Base-by-base conservation (phyloP, 225 moss, liverwort and hornwort species). In the Polytrichum commune region DNA sequence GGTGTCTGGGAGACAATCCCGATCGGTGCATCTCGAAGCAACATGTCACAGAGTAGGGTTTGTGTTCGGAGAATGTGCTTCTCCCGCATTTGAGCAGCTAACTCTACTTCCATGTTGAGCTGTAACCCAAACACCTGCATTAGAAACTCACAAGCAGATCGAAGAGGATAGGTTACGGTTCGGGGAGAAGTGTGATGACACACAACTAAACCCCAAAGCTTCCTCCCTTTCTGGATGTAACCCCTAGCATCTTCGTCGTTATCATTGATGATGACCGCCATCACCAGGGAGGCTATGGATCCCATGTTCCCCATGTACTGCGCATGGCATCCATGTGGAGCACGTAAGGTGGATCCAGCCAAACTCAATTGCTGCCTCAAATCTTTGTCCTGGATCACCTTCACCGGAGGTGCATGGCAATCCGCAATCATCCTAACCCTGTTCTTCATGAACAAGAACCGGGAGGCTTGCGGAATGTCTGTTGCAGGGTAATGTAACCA, bases 371-470 rank as follows among this genome's bases (percentile, higher is more conserved):
- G 66, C 77, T 77, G 85, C 58, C 65, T 72, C 29, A 85, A 9
- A 18, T 27, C 76, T 28, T 65, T 72, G 74, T 79, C 82, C 77
- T 85, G 82, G 18, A 82, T 6, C 25, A 85, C 63, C 67, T 55
- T 79, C 69, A 85, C 75, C 22, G 85, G 75, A 73, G 63, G 55
- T 60, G 82, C 72, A 67, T 32, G 58, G 68, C 85, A 85, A 64
- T 85, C 79, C 54, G 63, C 85, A 29, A 85, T 85, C 73, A 85
- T 54, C 63, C 85, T 82, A 62, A 85, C 85, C 75, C 79, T 77
- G 46, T 85, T 85, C 77, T 85, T 85, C 85, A 85, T 85, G 64
- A 85, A 85, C 67, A 85, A 60, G 72, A 85, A 85, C n/a, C 85
- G 82, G 29, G 85, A 85, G 24, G 85, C 82, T 71, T 85, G 85